Evolutionary conservation across 148 eudicot species (phyloP).

Genomic region (Salicornia ramosissima): DNA sequence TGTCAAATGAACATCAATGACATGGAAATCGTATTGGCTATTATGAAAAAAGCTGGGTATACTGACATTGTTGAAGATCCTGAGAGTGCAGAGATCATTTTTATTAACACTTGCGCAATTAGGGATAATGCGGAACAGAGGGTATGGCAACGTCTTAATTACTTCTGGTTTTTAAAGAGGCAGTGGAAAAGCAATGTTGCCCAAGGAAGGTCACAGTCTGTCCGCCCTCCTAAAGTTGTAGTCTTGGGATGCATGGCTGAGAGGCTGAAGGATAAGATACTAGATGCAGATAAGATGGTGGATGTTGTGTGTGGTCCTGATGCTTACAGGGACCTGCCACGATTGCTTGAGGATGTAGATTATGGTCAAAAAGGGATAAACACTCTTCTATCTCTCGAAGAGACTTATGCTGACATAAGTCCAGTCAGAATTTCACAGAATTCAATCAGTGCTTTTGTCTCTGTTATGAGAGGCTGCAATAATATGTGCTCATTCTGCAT

Average conservation of each 20-base stretch:
- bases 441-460: conserved; percentile 81
- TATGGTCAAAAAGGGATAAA: conserved; percentile 96
- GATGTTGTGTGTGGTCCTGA: conserved; percentile 99
- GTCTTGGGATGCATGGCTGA: conserved; percentile 99
- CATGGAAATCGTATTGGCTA: conserved; percentile 94
- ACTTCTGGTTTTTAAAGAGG: conserved; percentile 96
- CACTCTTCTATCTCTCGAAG: conserved; percentile 94
- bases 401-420: conserved; percentile 94
- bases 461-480: conserved; percentile 98
- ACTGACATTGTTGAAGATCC: conserved; percentile 63
- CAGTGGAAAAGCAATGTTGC: conserved; percentile 89
- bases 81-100: conserved; percentile 96
- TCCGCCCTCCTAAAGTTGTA: conserved; percentile 92
- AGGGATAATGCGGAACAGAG: conserved; percentile 96
- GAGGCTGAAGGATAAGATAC: conserved; percentile 90
- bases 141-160: conserved; percentile 96
- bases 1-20: conserved; percentile 98
- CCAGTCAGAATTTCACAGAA: conserved; percentile 84
- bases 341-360: conserved; percentile 85
- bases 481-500: conserved; percentile 99
- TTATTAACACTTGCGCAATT: conserved; percentile 94
- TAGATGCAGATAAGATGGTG: conserved; percentile 98
- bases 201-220: conserved; percentile 70
- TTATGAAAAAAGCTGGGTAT: conserved; percentile 93
- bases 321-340: conserved; percentile 91